A percentile compares a stretch with the other conserved stretches of the same genome.
Evolutionary conservation across 345 rosid genomes (phyloP).

Genomic region (Salix exigua): DNA sequence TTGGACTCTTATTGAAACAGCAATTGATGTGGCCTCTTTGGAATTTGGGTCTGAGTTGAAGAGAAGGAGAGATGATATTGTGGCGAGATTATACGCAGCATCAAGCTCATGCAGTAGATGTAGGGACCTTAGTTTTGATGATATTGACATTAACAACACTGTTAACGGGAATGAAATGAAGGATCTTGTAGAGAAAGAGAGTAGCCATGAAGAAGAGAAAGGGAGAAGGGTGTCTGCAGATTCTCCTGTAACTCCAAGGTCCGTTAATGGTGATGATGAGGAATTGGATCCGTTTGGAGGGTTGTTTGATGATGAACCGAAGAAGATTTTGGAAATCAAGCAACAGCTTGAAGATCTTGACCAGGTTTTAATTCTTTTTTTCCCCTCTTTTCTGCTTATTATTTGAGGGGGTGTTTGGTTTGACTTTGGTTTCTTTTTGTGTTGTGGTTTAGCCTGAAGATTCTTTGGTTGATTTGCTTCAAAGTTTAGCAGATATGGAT

Average conservation of each 20-base stretch:
- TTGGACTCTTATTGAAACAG: slow-evolving; percentile 85
- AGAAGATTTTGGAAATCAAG: slow-evolving; percentile 72
- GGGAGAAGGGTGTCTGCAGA: slow-evolving; percentile 30
- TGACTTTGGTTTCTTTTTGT: slow-evolving; percentile 13
- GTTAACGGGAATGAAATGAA: slow-evolving; percentile 26
- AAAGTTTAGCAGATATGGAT: slow-evolving; percentile 90
- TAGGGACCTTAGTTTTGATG: slow-evolving; percentile 54
- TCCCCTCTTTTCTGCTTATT: neutral
- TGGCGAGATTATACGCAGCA: slow-evolving; percentile 68
- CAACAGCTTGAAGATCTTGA: slow-evolving; percentile 80
- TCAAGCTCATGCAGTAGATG: slow-evolving; percentile 45
- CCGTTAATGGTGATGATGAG: slow-evolving; percentile 23
- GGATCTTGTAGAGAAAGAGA: slow-evolving; percentile 27
- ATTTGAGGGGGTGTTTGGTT: slow-evolving; percentile 10
- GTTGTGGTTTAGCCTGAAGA: slow-evolving; percentile 68
- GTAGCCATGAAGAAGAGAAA: slow-evolving; percentile 15
- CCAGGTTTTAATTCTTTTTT: slow-evolving; percentile 49
- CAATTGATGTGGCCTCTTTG: slow-evolving; percentile 69
- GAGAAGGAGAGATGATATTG: slow-evolving; percentile 69
- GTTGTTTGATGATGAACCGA: slow-evolving; percentile 92
- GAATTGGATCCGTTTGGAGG: slow-evolving; percentile 72
- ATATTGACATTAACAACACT: slow-evolving; percentile 14
- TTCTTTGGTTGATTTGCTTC: slow-evolving; percentile 81
- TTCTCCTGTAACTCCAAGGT: slow-evolving; percentile 45
- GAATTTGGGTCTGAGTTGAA: slow-evolving; percentile 65